These are phyloP conservation scores for Leccinellum luteum DNA, from an alignment of 768 basidiomycete species.

Conservation along the genomic window DNA sequence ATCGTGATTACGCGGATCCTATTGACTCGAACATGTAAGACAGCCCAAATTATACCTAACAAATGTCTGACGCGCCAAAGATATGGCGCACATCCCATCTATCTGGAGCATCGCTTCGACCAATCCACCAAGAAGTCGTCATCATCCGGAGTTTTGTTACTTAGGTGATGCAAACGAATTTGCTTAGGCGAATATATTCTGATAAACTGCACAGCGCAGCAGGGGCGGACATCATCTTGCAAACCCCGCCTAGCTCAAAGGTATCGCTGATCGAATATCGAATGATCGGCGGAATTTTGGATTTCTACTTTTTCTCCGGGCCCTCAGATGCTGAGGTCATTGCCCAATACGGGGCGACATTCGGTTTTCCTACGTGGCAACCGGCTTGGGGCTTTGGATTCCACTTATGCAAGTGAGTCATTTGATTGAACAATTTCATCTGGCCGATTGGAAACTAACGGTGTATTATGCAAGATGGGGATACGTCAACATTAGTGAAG, in stretches of 20 bases:
- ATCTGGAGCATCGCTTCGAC: conserved; percentile 71
- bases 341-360: conserved; percentile 65
- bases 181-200: background rate
- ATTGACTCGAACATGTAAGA: conserved; percentile 64
- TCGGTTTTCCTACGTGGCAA: conserved; percentile 69
- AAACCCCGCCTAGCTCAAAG: conserved; percentile 53
- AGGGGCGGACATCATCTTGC: conserved; percentile 68
- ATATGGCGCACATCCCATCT: conserved; percentile 72
- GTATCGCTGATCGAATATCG: conserved; percentile 70
- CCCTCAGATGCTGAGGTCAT: conserved; percentile 51
- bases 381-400: conserved; percentile 79
- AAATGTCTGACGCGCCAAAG: conserved; percentile 29
- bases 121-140: conserved; percentile 45
- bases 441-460: background rate
- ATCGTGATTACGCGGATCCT: conserved; percentile 59
- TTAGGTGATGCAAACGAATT: conserved; percentile 43
- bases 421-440: background rate
- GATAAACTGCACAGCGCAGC: conserved; percentile 44
- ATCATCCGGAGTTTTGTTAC: conserved; percentile 75
- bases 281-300: conserved; percentile 69
- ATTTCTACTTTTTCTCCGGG: conserved; percentile 77
- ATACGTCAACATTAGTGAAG: conserved; percentile 52
- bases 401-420: conserved; percentile 60
- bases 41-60: background rate
- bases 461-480: conserved; percentile 36